These are phyloP conservation scores for Chalciporus chontae DNA, from an alignment of 768 basidiomycete genomes.

Conservation along the genomic window DNA sequence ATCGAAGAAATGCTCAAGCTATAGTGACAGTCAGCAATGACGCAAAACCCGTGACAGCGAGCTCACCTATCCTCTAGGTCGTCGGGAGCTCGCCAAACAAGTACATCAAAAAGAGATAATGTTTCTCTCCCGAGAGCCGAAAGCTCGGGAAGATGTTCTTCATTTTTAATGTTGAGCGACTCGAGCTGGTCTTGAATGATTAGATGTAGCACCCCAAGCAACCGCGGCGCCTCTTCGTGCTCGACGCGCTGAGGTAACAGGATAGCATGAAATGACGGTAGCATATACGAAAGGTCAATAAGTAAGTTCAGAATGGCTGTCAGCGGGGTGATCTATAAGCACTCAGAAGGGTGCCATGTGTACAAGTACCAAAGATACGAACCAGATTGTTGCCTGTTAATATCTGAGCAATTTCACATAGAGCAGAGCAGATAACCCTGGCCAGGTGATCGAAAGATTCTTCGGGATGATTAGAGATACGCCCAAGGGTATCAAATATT, in stretches of 20 bases:
- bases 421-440: conserved; percentile 31
- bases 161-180: conserved; percentile 28
- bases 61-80: conserved; percentile 38
- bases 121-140: conserved; percentile 38
- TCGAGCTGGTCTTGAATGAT: conserved; percentile 41
- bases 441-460: conserved; percentile 19
- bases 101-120: conserved; percentile 48
- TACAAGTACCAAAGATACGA: conserved; percentile 25
- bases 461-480: conserved; percentile 17
- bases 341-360: conserved; percentile 5
- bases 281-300: conserved; percentile 39
- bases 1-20: conserved; percentile 41
- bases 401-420: conserved; percentile 38
- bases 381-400: conserved; percentile 38
- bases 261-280: conserved; percentile 45
- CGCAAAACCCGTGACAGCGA: not conserved
- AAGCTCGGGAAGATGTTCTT: conserved; percentile 22
- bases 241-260: conserved; percentile 33
- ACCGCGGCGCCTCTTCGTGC: conserved; percentile 25
- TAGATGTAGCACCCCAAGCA: conserved; percentile 40
- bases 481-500: conserved; percentile 30
- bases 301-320: conserved; percentile 54
- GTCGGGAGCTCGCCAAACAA: conserved; percentile 47
- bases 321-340: conserved; percentile 41
- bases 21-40: not conserved